Conservation (phyloP, 352 stramenopile genomes). For the Thraustotheca clavata region DNA sequence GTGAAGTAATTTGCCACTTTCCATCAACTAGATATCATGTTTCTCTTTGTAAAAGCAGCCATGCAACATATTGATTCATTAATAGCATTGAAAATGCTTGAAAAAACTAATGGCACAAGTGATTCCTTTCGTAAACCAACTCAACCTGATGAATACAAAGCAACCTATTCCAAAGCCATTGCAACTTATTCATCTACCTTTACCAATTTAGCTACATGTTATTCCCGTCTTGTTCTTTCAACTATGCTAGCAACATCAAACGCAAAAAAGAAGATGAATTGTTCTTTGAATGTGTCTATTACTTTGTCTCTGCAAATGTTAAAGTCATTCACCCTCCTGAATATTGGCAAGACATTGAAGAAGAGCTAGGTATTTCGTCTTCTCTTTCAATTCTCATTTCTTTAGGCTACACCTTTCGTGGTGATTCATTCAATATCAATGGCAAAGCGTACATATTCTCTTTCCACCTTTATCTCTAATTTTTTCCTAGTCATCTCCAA, state of each 20-base stretch:
- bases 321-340: constrained; percentile 50
- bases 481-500: background rate
- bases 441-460: constrained; percentile 35
- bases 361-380: constrained; percentile 33
- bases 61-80: constrained; percentile 59
- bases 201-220: constrained; percentile 36
- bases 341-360: constrained; percentile 51
- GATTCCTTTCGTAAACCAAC: background rate
- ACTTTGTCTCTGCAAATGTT: constrained; percentile 60
- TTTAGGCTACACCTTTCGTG: constrained; percentile 52
- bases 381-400: background rate
- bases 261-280: constrained; percentile 73
- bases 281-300: constrained; percentile 78
- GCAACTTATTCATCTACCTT: background rate
- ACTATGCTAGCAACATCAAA: constrained; percentile 80
- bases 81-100: constrained; percentile 41
- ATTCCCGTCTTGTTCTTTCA: constrained; percentile 60
- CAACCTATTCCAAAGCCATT: background rate
- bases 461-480: background rate
- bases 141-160: background rate
- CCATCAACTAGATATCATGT: constrained; percentile 47
- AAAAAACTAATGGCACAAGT: constrained; percentile 27
- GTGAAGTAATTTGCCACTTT: background rate
- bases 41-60: constrained; percentile 52
- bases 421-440: constrained; percentile 58